These are phyloP conservation scores for Plasmodium fragile DNA, from an alignment of 169 alveolate species.

Conservation along the genomic window DNA sequence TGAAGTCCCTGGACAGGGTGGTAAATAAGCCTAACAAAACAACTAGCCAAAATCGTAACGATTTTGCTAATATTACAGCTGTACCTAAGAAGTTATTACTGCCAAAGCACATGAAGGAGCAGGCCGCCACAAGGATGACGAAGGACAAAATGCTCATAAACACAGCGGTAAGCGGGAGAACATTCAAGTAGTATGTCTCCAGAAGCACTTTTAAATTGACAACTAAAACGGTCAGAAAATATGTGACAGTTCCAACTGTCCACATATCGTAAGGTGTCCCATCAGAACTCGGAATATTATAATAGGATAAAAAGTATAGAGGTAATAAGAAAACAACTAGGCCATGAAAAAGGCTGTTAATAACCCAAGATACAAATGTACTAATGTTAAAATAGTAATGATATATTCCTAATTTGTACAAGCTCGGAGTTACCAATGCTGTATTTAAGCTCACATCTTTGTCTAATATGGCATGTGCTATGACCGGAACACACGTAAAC, in stretches of 20 bases:
- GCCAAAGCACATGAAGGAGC: slow-evolving; percentile 66
- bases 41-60: slow-evolving; percentile 76
- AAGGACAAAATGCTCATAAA: slow-evolving; percentile 78
- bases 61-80: slow-evolving; percentile 6
- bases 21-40: slow-evolving; percentile 30
- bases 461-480: slow-evolving; percentile 88
- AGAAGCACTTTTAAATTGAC: slow-evolving; percentile 84
- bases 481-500: slow-evolving; percentile 95
- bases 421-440: slow-evolving; percentile 81
- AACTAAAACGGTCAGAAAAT: slow-evolving; percentile 80
- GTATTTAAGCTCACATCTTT: slow-evolving; percentile 83
- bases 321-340: slow-evolving; percentile 79
- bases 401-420: slow-evolving; percentile 85
- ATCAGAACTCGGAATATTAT: slow-evolving; percentile 77
- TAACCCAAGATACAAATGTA: slow-evolving; percentile 83
- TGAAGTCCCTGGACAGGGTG: slow-evolving; percentile 52
- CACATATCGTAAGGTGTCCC: slow-evolving; percentile 79
- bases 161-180: slow-evolving; percentile 77
- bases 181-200: slow-evolving; percentile 83
- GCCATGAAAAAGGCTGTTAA: slow-evolving; percentile 84
- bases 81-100: slow-evolving; percentile 48
- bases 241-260: slow-evolving; percentile 80
- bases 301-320: slow-evolving; percentile 77
- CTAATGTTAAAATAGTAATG: slow-evolving; percentile 82
- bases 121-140: slow-evolving; percentile 33